These are phyloP conservation scores for Tulasnella sp. DNA, from an alignment of 768 basidiomycete species.

Conservation along the genomic window DNA sequence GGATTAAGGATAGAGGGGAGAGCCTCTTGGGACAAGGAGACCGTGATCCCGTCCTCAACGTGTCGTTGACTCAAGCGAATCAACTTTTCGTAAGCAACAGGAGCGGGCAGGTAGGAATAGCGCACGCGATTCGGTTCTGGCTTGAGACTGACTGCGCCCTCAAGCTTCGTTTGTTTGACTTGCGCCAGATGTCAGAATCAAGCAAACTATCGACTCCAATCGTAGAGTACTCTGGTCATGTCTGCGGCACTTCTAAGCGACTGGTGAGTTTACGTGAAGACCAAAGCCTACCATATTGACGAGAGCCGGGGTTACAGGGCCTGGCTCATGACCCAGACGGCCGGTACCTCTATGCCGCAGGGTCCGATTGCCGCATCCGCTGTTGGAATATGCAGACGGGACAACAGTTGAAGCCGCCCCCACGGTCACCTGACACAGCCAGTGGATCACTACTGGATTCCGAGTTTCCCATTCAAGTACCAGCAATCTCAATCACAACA, in stretches of 20 bases:
- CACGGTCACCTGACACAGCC: not conserved
- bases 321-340: slow-evolving; percentile 4
- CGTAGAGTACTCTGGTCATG: slow-evolving; percentile 12
- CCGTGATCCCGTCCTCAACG: slow-evolving; percentile 12
- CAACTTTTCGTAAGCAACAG: slow-evolving; percentile 11
- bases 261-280: not conserved
- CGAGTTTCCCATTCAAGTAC: slow-evolving; percentile 1
- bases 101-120: not conserved
- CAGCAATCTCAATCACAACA: not conserved
- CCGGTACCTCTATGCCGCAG: slow-evolving; percentile 30
- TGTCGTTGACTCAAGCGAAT: not conserved
- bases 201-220: not conserved
- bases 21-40: not conserved
- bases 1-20: not conserved
- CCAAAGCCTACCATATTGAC: not conserved
- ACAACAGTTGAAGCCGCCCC: slow-evolving; percentile 5
- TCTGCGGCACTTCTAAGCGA: not conserved
- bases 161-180: slow-evolving; percentile 16
- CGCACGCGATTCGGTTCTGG: not conserved
- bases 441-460: not conserved
- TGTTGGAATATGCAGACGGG: slow-evolving; percentile 30
- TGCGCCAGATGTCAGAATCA: slow-evolving; percentile 8
- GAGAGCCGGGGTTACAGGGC: not conserved
- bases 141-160: not conserved
- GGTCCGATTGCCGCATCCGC: slow-evolving; percentile 27